Base-by-base conservation (phyloP, 2,329 filamentous ascomycete species). In the Paraconiothyrium brasiliense region DNA sequence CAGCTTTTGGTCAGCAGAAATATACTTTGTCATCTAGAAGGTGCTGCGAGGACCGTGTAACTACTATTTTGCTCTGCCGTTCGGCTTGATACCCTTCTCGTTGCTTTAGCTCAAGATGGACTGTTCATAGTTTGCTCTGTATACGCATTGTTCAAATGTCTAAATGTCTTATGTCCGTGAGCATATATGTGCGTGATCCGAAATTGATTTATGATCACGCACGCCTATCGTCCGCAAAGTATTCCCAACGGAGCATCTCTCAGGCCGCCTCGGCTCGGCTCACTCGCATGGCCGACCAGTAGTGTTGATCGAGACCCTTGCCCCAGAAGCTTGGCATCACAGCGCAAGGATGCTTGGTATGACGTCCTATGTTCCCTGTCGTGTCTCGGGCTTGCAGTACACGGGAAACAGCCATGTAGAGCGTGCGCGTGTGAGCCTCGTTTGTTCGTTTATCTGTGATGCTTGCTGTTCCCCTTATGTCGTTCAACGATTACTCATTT, bases 1-100 rank as follows among this genome's bases (percentile, higher is more conserved):
- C 13, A 34, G 9, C 14, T 37, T 27, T 44, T 55, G 22, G 39
- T 54, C 14, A 54, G 22, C 39, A 35, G 24, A 22, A 43, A 43
- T 54, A 43, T 37, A 13, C 51, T 47, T 55, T 55, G 41, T 35
- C 37, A 35, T 41, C 2, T 56, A 27, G 1, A 14, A 51, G 13
- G 48, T 43, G 32, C n/a, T 51, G 27, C 16, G 54, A 46, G n/a
- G 50, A 54, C 59, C 6, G 27, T 57, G 52, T 57, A 39, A 30
- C 37, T 30, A 41, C 35, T n/a, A n/a, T 37, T 41, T 16, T 49
- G 30, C 30, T 37, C 34, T 49, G 30, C 35, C 55, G 35, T 50
- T 48, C 22, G 37, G 51, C 30, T 47, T 34, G 54, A 63, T 63
- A 63, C 61, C 61, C 61, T 30, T 60, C 57, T 63, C 57, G 39